A percentile compares a stretch with the other conserved stretches of the same genome.
Evolutionary conservation across 129 eudicot species (phyloP).

Genomic region (Chrysanthemum seticuspe): DNA sequence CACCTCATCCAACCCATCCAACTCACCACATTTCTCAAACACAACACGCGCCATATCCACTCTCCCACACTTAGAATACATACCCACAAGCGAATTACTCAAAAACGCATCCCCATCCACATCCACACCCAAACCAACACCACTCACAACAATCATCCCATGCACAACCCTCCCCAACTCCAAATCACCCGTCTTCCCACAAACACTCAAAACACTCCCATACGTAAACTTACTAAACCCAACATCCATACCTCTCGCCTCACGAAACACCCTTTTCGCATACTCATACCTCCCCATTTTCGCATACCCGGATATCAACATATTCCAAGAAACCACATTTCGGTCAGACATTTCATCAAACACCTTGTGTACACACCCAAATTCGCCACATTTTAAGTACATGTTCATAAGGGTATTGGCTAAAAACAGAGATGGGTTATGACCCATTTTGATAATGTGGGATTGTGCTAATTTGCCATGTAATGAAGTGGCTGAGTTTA

Average conservation of each 20-base stretch:
- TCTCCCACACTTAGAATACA: conserved; percentile 51
- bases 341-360: conserved; percentile 51
- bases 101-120: conserved; percentile 33
- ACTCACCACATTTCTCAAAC: conserved; percentile 33
- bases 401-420: conserved; percentile 43
- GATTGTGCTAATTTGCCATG: conserved; percentile 43
- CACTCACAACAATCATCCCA: conserved; percentile 37
- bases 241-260: conserved; percentile 25
- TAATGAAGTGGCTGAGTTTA: conserved; percentile 24
- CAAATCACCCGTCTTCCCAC: conserved; percentile 37
- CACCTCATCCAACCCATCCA: conserved; percentile 50
- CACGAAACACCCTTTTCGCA: conserved; percentile 28
- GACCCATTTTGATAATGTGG: conserved; percentile 41
- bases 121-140: conserved; percentile 29
- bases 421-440: conserved; percentile 33
- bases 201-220: conserved; percentile 41
- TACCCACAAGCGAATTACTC: conserved; percentile 41
- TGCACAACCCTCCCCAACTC: conserved; percentile 38
- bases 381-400: conserved; percentile 43
- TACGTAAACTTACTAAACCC: conserved; percentile 33
- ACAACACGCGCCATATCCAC: conserved; percentile 36
- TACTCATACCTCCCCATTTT: conserved; percentile 21
- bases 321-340: conserved; percentile 49
- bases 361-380: conserved; percentile 30
- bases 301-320: conserved; percentile 47